Evolutionary conservation across 352 stramenopile genomes (phyloP).

Genomic region (Globisporangium yorkense): DNA sequence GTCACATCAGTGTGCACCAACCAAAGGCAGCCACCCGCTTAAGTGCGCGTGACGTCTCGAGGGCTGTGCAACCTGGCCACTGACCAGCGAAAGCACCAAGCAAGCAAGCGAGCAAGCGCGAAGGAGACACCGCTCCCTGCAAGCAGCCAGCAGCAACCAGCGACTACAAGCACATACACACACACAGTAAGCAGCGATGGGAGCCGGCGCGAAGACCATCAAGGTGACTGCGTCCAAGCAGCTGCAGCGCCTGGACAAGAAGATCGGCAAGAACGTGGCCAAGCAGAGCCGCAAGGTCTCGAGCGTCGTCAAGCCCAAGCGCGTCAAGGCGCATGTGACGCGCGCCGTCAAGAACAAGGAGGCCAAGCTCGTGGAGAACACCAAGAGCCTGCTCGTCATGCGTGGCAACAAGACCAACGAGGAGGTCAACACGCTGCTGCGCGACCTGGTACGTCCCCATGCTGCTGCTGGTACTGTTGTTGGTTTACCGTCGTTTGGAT

Average conservation of each 20-base stretch:
- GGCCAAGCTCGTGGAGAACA: constrained; percentile 90
- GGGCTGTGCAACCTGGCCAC: background rate
- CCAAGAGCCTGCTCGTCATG: constrained; percentile 87
- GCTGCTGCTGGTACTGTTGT: background rate
- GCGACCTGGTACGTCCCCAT: constrained; percentile 37
- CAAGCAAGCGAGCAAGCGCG: no score
- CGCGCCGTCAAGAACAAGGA: constrained; percentile 85
- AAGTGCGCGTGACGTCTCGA: background rate
- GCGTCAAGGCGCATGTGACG: constrained; percentile 73
- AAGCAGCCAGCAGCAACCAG: constrained; percentile 3
- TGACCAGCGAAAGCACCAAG: constrained; percentile 1
- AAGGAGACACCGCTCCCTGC: background rate
- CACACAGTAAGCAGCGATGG: constrained; percentile 24
- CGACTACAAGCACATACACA: background rate
- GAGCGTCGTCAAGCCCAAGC: constrained; percentile 68
- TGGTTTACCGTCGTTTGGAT: background rate
- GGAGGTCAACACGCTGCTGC: constrained; percentile 72
- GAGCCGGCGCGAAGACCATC: constrained; percentile 55
- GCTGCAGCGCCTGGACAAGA: constrained; percentile 52
- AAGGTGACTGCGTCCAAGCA: constrained; percentile 68
- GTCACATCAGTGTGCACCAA: constrained; percentile 31
- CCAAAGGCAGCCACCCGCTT: constrained; percentile 18
- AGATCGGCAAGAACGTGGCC: constrained; percentile 55
- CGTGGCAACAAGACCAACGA: constrained; percentile 89
- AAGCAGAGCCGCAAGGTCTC: constrained; percentile 75